Evolutionary conservation across 441 rosid species (phyloP), one percentile per base, ranked within the genome.

Genomic region (Brassica balearica): DNA sequence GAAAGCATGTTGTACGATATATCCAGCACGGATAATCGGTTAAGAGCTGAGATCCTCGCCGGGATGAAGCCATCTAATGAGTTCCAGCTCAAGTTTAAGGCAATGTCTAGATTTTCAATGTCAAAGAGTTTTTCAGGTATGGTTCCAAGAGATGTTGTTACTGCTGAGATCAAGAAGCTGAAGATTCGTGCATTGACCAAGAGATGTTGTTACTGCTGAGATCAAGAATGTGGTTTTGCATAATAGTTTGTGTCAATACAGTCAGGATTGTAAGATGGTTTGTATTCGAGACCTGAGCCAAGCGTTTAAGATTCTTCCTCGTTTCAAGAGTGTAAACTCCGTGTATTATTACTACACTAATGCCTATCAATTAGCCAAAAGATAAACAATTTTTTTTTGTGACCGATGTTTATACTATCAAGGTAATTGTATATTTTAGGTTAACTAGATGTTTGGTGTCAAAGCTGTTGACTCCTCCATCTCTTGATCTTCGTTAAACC

Each of bases 121-220:
- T 86, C 82, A 71, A 86, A 88, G 15, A 90, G 69, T 23, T 90
- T 83, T 4, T 64, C 84, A 1, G 93, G 91, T 70, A 89, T 85
- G 14, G 53, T 76, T 58, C 95, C 93, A 8, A 29, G 82, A 82
- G 69, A 89, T 80, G 71, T 65, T 73, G 32, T 90, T 90, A 81
- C 87, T 85, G 84, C 95, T 85, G 63, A 90, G 87, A 78, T 90
- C 93, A 65, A 90, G 89, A 82, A 86, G 80, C 78, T 87, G 95
- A 69, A 89, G 89, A 79, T 83, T 85, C 8, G 27, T 81, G 77
- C 95, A 90, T 29, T 59, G 80, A 15, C 89, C 87, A 4, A 89
- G 90, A 62, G 90, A 82, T 29, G 34, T 1, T 29, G 34, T 29
- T 29, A 32, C 38, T 32, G 38, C 38, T 32, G 38, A 32, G 38